A percentile compares a stretch with the other conserved stretches of the same genome.
These are phyloP conservation scores for Xylaria sp. DNA, from an alignment of 2,329 filamentous ascomycete genomes.

Conservation along the genomic window DNA sequence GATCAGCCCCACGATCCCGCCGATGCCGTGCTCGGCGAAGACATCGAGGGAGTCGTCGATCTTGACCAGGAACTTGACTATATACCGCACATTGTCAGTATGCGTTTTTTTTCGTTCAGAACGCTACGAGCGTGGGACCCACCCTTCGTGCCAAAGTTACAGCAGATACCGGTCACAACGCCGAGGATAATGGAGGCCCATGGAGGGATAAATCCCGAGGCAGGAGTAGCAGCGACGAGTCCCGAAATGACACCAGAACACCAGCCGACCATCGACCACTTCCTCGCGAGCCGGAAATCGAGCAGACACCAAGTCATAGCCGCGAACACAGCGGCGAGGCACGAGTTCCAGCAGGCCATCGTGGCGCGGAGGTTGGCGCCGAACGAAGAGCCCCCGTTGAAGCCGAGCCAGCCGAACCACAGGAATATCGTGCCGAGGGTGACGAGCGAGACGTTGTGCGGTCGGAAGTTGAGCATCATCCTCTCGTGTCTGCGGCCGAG, in stretches of 20 bases:
- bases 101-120: not conserved
- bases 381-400: constrained; percentile 96
- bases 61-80: constrained; percentile 62
- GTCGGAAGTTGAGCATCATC: constrained; percentile 99
- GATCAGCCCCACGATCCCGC: constrained; percentile 69
- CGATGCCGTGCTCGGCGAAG: constrained; percentile 71
- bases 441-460: constrained; percentile 97
- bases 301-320: constrained; percentile 93
- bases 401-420: constrained; percentile 98
- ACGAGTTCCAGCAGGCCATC: constrained; percentile 98
- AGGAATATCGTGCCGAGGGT: constrained; percentile 93
- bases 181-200: constrained; percentile 71
- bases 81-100: constrained; percentile 16
- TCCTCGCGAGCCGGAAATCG: constrained; percentile 90
- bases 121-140: constrained; percentile 17
- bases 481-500: constrained; percentile 95
- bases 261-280: constrained; percentile 84
- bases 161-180: constrained; percentile 65
- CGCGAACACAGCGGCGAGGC: constrained; percentile 88
- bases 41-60: constrained; percentile 75
- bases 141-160: constrained; percentile 70
- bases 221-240: constrained; percentile 70
- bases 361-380: constrained; percentile 91
- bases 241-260: constrained; percentile 73
- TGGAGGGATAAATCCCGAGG: constrained; percentile 68